Evolutionary conservation across 306 rosid genomes (phyloP), one percentile per base, ranked within the genome.

Genomic region (Carpinus fangiana): DNA sequence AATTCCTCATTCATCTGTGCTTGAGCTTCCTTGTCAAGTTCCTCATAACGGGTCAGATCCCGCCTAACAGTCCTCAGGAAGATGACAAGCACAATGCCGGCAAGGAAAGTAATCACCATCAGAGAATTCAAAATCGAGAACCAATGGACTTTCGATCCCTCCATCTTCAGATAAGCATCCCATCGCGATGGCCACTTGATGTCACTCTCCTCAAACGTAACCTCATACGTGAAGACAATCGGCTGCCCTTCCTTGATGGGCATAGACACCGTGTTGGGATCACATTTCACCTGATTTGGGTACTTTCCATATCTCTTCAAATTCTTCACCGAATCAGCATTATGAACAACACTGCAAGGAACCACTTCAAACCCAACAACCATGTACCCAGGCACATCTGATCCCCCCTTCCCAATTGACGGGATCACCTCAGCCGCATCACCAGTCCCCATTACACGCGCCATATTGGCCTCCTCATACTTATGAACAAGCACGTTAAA

Each of bases 121-220:
- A 94, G 89, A 10, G 98, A 94, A 75, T 94, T 94, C 80, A 94
- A 90, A 82, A 94, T 94, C 1, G 98, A 94, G 82, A 94, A 94
- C 98, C 98, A 94, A 78, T 94, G 98, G 54, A 94, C 98, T 74
- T 90, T 94, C 59, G 98, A 88, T 47, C 98, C 98, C 88, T 94
- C 97, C 98, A 94, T 94, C 88, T 94, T 90, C 97, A 94, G 86
- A 87, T 94, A 94, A 46, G 98, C 98, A 88, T 94, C 98, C 98
- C 98, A 94, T 66, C 98, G 85, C 1, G 98, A 94, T 3, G 98
- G 98, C 98, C 98, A 94, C 89, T 94, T 92, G 88, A 94, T 90
- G 78, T 90, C 96, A 80, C 97, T 92, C 85, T 92, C 94, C 87
- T 92, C 97, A 60, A 94, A 94, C 5, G 88, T 81, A 3, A 94